These are phyloP conservation scores for Mycotypha africana DNA, from an alignment of 371 early-diverging fungal genomes.

Conservation along the genomic window DNA sequence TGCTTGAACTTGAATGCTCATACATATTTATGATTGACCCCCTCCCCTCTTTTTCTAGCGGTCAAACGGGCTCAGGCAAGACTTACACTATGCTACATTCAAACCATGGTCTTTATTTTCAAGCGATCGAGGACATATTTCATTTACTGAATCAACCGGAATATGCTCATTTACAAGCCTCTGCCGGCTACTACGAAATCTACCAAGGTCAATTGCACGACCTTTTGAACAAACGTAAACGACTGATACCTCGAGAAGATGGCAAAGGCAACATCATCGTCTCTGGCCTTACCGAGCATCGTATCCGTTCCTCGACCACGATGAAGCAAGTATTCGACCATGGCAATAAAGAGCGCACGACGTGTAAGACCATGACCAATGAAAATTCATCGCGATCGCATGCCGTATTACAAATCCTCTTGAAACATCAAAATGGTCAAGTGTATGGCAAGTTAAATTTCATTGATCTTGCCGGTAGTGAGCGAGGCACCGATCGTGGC, in stretches of 20 bases:
- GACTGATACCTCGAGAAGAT: constrained; percentile 90
- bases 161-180: constrained; percentile 70
- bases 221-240: constrained; percentile 80
- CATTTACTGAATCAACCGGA: constrained; percentile 55
- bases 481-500: constrained; percentile 96
- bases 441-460: not conserved
- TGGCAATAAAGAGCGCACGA: constrained; percentile 84
- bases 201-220: constrained; percentile 97
- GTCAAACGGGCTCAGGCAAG: constrained; percentile 97
- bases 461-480: constrained; percentile 97
- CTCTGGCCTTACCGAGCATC: constrained; percentile 76
- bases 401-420: constrained; percentile 86
- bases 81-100: constrained; percentile 97
- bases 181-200: constrained; percentile 94
- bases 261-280: constrained; percentile 93
- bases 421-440: constrained; percentile 69
- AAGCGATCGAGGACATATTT: constrained; percentile 91
- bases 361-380: constrained; percentile 94
- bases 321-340: constrained; percentile 87
- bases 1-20: constrained; percentile 71
- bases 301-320: constrained; percentile 69
- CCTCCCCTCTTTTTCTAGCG: too few species aligned
- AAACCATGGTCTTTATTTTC: constrained; percentile 81
- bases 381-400: constrained; percentile 96
- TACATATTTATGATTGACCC: constrained; percentile 65